Base-by-base conservation (phyloP, 225 moss, liverwort and hornwort genomes). In the Climacium dendroides region DNA sequence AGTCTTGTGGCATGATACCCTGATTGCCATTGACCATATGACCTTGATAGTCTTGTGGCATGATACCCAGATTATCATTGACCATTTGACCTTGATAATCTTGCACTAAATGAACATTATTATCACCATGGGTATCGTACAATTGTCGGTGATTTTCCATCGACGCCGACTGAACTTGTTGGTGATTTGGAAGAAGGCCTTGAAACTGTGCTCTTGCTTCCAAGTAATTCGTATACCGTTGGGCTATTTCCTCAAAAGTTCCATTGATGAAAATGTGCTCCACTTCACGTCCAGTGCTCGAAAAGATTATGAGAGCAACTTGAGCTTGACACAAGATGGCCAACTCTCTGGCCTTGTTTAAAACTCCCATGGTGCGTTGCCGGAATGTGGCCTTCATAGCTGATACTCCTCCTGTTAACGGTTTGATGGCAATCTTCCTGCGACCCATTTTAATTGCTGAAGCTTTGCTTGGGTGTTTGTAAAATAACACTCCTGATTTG, bases 41-140 rank as follows among this genome's bases (percentile, higher is more conserved):
- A 19, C 8, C 23, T 13, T 39, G 69, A 39, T 39, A 24, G 7
- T 39, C 8, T 69, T 69, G 69, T 7, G 7, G 7, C 6, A 39
- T 8, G 22, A 2, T 22, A 11, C 66, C 66, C 6, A 20, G 11
- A 24, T 50, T 28, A 74, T 32, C 13, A 34, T 13, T 74, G 30
- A 30, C 13, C 20, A 29, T 4, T 9, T 7, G 7, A 8, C 8
- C 20, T 37, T 1, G 70, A 83, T 41, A 29, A 10, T 41, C 69
- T 39, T 24, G 55, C 41, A 16, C 16, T 7, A 57, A 20, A 7
- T 32, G 41, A 70, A 7, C 15, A 23, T 41, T 3, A 30, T 55
- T 3, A 30, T 29, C 39, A 24, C 37, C 0, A 1, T 2, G 13
- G 0, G 1, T 25, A 6, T 2, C 29, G 2, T n/a, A 48, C 0